Percentiles rank a stretch among this genome's conserved stretches.
Evolutionary conservation across 768 basidiomycete genomes (phyloP).

Genomic region (Candolleomyces efflorescens): DNA sequence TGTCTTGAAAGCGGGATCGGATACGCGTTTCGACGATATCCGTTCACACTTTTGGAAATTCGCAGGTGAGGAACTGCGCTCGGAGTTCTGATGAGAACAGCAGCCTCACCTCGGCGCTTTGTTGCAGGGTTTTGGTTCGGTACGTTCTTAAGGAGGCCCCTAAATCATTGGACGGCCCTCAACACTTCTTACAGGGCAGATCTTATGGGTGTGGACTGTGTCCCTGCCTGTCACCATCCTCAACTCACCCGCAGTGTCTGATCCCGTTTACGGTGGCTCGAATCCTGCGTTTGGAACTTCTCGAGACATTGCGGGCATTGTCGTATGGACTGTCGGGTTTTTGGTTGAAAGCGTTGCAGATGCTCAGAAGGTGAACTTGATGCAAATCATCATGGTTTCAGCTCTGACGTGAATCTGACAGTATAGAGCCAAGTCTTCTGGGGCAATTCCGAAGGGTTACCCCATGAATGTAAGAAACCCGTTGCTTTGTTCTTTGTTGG

Average conservation of each 20-base stretch:
- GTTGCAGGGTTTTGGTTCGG: slow-evolving; percentile 52
- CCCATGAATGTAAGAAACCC: slow-evolving; percentile 37
- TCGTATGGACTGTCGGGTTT: slow-evolving; percentile 58
- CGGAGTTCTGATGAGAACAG: too few relatives aligned
- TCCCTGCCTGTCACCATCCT: slow-evolving; percentile 62
- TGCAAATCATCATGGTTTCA: background rate
- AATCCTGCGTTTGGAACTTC: slow-evolving; percentile 57
- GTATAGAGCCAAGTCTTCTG: slow-evolving; percentile 50
- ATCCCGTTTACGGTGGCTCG: slow-evolving; percentile 36
- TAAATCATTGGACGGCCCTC: background rate
- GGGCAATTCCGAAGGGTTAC: slow-evolving; percentile 42
- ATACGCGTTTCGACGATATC: slow-evolving; percentile 65
- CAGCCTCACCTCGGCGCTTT: background rate
- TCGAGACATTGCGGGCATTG: slow-evolving; percentile 58
- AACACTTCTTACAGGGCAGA: slow-evolving; percentile 36
- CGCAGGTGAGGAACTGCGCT: slow-evolving; percentile 29
- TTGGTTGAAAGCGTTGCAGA: slow-evolving; percentile 54
- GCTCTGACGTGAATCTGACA: slow-evolving; percentile 13
- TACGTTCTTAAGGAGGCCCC: slow-evolving; percentile 7
- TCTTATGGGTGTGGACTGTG: slow-evolving; percentile 63
- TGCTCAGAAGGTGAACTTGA: slow-evolving; percentile 46
- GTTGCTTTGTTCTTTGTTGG: background rate
- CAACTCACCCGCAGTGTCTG: slow-evolving; percentile 64
- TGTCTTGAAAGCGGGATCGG: slow-evolving; percentile 64
- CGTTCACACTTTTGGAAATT: slow-evolving; percentile 64